Percentiles rank a stretch among this genome's conserved stretches.
Evolutionary conservation across 805 yeast species (phyloP).

Genomic region (Teunomyces tritomae): DNA sequence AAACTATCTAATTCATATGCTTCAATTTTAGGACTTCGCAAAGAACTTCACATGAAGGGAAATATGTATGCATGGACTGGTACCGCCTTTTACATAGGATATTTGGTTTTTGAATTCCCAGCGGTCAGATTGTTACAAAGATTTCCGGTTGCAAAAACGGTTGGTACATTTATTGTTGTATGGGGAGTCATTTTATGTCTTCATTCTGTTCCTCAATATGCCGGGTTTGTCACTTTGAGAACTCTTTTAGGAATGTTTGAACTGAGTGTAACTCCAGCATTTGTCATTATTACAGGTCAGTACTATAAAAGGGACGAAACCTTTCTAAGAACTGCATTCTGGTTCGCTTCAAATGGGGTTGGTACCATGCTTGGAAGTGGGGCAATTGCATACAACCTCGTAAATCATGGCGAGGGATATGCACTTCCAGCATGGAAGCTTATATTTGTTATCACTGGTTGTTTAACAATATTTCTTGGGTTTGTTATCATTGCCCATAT

Average conservation of each 20-base stretch:
- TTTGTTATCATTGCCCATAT: slow-evolving; percentile 45
- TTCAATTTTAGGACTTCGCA: slow-evolving; percentile 49
- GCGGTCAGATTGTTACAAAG: slow-evolving; percentile 48
- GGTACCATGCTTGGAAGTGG: slow-evolving; percentile 45
- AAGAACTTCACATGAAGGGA: slow-evolving; percentile 45
- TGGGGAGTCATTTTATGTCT: slow-evolving; percentile 63
- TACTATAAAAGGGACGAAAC: slow-evolving; percentile 35
- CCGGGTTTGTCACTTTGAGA: slow-evolving; percentile 38
- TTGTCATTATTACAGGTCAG: slow-evolving; percentile 35
- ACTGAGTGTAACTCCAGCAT: slow-evolving; percentile 39
- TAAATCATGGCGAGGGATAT: slow-evolving; percentile 35
- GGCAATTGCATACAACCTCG: slow-evolving; percentile 46
- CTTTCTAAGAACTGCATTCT: slow-evolving; percentile 33
- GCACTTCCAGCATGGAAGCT: slow-evolving; percentile 57
- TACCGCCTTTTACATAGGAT: slow-evolving; percentile 52
- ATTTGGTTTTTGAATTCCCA: slow-evolving; percentile 54
- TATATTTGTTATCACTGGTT: slow-evolving; percentile 58
- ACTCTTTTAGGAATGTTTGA: slow-evolving; percentile 40
- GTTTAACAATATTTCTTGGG: slow-evolving; percentile 53
- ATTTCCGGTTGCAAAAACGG: slow-evolving; percentile 54
- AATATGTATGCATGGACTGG: slow-evolving; percentile 44
- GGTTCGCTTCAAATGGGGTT: slow-evolving; percentile 38
- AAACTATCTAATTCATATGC: slow-evolving; percentile 52
- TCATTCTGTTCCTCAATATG: slow-evolving; percentile 49
- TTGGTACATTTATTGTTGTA: slow-evolving; percentile 45